These are phyloP conservation scores for Microdochium paspali DNA, from an alignment of 2,329 filamentous ascomycete genomes.

Conservation along the genomic window DNA sequence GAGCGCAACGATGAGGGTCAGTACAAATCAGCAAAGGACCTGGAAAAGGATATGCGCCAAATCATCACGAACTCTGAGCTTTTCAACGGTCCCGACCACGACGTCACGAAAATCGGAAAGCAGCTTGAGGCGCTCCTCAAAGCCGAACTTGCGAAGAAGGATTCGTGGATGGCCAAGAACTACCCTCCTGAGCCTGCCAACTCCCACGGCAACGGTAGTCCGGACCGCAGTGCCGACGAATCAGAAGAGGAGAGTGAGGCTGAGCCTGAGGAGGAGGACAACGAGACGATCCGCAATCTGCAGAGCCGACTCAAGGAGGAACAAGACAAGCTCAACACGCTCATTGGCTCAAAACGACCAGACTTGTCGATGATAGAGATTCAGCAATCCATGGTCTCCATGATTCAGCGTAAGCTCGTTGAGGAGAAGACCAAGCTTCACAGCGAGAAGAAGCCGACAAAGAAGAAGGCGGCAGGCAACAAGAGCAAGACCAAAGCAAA, in stretches of 20 bases:
- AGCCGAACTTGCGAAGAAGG: slow-evolving; percentile 66
- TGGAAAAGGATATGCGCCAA: slow-evolving; percentile 71
- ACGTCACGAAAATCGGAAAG: slow-evolving; percentile 63
- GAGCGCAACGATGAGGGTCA: slow-evolving; percentile 68
- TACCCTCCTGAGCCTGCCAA: slow-evolving; percentile 39
- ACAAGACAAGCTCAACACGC: slow-evolving; percentile 45
- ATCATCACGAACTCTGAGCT: slow-evolving; percentile 86
- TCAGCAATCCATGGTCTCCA: slow-evolving; percentile 51
- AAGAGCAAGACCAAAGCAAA: slow-evolving; percentile 46
- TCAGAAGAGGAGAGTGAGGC: slow-evolving; percentile 65
- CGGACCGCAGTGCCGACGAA: slow-evolving; percentile 57
- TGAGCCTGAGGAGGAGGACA: slow-evolving; percentile 32
- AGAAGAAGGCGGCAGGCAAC: slow-evolving; percentile 83
- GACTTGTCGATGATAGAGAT: slow-evolving; percentile 44
- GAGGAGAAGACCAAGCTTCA: slow-evolving; percentile 59
- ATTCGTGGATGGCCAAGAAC: slow-evolving; percentile 70
- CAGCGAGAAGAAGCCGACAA: slow-evolving; percentile 61
- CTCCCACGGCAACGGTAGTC: slow-evolving; percentile 51
- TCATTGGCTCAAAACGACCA: slow-evolving; percentile 39
- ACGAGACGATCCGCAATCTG: slow-evolving; percentile 41
- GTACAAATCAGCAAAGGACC: slow-evolving; percentile 75
- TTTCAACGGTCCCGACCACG: slow-evolving; percentile 72
- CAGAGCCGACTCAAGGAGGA: slow-evolving; percentile 44
- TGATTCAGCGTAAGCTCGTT: slow-evolving; percentile 64
- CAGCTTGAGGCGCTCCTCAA: slow-evolving; percentile 69